A percentile compares a stretch with the other conserved stretches of the same genome.
Conservation (phyloP, 2,329 filamentous ascomycete species). For the Colletotrichum shisoi region DNA sequence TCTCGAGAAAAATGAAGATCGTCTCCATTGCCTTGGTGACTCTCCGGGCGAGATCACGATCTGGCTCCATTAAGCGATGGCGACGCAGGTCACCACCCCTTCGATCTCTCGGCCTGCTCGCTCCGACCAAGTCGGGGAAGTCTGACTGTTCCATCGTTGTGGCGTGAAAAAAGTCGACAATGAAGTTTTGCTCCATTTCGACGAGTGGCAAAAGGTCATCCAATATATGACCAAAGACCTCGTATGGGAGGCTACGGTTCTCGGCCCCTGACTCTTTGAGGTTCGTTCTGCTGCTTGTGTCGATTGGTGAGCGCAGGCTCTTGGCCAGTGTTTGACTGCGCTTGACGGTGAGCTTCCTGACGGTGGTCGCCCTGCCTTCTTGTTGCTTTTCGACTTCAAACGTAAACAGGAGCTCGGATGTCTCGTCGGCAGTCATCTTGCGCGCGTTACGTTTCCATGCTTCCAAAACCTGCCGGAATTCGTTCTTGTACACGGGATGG, state of each 20-base stretch:
- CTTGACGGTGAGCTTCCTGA: conserved; percentile 91
- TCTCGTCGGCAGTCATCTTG: conserved; percentile 78
- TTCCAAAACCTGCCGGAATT: conserved; percentile 79
- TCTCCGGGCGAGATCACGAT: conserved; percentile 82
- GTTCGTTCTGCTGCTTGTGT: conserved; percentile 60
- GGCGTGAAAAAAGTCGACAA: conserved; percentile 96
- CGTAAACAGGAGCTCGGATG: conserved; percentile 83
- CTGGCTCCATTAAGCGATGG: conserved; percentile 84
- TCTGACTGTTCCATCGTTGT: conserved; percentile 83
- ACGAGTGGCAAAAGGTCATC: conserved; percentile 85
- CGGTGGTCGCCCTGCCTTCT: conserved; percentile 76
- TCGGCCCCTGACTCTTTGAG: conserved; percentile 68
- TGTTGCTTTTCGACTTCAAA: conserved; percentile 84
- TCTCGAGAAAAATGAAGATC: conserved; percentile 82
- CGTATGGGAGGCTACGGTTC: conserved; percentile 75
- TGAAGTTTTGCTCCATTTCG: conserved; percentile 94
- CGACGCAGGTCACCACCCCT: conserved; percentile 75
- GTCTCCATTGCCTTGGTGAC: conserved; percentile 90
- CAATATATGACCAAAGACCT: conserved; percentile 80
- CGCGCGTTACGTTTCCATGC: conserved; percentile 82
- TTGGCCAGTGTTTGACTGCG: conserved; percentile 86
- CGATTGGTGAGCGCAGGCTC: conserved; percentile 72
- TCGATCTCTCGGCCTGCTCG: conserved; percentile 71
- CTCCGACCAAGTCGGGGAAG: conserved; percentile 80
- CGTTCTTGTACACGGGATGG: conserved; percentile 78